Percentiles rank a stretch among this genome's conserved stretches.
Conservation (phyloP, 179 eudicot species). For the Sideroxylon spinosum region DNA sequence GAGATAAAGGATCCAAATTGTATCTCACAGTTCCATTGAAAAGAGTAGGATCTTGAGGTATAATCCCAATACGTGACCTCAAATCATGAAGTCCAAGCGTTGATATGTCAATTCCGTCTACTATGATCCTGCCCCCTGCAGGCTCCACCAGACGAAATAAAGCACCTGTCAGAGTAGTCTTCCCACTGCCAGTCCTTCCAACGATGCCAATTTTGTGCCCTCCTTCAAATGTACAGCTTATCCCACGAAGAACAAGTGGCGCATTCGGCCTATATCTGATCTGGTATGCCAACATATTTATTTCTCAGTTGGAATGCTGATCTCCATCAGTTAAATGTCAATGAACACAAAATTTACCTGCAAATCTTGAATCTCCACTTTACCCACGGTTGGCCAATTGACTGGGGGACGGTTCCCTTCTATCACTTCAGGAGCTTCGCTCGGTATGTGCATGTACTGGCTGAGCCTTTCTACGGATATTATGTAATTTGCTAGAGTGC, state of each 20-base stretch:
- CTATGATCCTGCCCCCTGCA: constrained; percentile 49
- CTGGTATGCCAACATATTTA: constrained; percentile 32
- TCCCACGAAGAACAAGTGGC: constrained; percentile 73
- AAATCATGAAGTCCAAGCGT: constrained; percentile 73
- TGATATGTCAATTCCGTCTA: constrained; percentile 65
- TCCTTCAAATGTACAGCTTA: constrained; percentile 80
- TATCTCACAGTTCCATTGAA: constrained; percentile 66
- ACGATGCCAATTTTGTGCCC: constrained; percentile 84
- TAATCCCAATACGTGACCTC: constrained; percentile 65
- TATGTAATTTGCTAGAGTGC: constrained; percentile 62
- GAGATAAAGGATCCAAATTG: constrained; percentile 61
- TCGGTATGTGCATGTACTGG: constrained; percentile 74
- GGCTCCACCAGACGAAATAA: constrained; percentile 82
- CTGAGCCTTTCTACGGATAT: constrained; percentile 73
- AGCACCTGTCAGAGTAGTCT: constrained; percentile 80
- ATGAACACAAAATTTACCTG: constrained; percentile 35
- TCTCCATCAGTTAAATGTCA: neutral
- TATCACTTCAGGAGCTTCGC: constrained; percentile 76
- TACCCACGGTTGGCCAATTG: constrained; percentile 68
- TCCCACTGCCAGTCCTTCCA: constrained; percentile 91
- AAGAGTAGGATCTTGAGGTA: constrained; percentile 80
- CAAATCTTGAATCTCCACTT: constrained; percentile 67
- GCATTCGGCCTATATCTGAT: constrained; percentile 67
- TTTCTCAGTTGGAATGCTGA: neutral
- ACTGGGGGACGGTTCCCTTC: constrained; percentile 52